Evolutionary conservation across 1,284 basidiomycete genomes (phyloP), one percentile per base, ranked within the genome.

Genomic region (Caloboletus inedulis): DNA sequence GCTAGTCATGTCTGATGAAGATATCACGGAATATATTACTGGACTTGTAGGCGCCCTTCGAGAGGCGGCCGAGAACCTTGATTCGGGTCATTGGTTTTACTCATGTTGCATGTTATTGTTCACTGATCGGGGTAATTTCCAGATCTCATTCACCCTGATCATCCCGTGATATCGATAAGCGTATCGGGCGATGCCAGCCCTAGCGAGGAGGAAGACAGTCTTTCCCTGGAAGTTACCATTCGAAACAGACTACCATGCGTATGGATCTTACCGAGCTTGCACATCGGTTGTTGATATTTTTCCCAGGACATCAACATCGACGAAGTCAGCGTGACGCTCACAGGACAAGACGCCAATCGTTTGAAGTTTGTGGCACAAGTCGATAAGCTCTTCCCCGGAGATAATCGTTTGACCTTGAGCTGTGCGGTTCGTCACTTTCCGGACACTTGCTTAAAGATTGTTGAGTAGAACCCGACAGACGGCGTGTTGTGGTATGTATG

Each of bases 191-290:
- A 74, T 46, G 84, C 82, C 1, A 70, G 67, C 35, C 65, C 79
- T 31, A 77, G 81, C 5, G 76, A 77, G 9, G 74, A 74, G 4
- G 75, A 81, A 55, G 91, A 94, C 64, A 87, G 87, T 1, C 80
- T 79, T 35, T 76, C 75, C 45, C 62, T 93, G 14, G 72, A 79
- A 53, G 77, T 84, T 7, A 72, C 71, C 2, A 69, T 92, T 29
- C 68, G 70, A 35, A 94, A 91, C 63, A 69, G 72, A 42, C 65
- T 94, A 21, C 88, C 89, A 48, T 90, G 87, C 59, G 91, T 92
- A 69, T 66, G 54, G 44, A 39, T 41, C 30, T 52, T 39, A 30
- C 43, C 12, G 16, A 46, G 18, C 39, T 8, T 49, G 51, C 36
- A 31, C 42, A 33, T 56, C 45, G 45, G 45, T 49, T 40, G 43